Evolutionary conservation across 805 yeast species (phyloP), one percentile per base, ranked within the genome.

Genomic region (Candida glaebosa): DNA sequence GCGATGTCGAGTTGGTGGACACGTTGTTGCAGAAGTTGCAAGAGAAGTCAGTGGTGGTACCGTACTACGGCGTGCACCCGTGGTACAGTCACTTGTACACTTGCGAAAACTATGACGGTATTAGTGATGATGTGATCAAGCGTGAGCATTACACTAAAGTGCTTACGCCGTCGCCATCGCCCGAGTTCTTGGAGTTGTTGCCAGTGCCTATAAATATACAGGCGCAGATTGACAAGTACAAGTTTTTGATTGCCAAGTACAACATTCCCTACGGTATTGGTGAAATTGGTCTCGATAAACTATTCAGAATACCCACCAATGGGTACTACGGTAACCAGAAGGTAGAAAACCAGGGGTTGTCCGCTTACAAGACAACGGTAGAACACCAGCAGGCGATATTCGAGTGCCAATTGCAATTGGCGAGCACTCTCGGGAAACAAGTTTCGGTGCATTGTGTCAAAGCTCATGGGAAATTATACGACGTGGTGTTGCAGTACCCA

Each of bases 241-340:
- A 60, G 16, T 18, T 25, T 2, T 39, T 56, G 14, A 53, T 56
- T n/a, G 40, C 8, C 12, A 50, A 49, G 31, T 34, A 37, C 24
- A 26, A 38, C 8, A 12, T n/a, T 4, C 15, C 35, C 9, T 17
- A 31, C n/a, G 75, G 86, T 9, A 69, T 91, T 7, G 99, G 99
- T 1, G 99, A 91, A 52, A 74, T 88, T n/a, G 99, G 99, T 0
- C 63, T 93, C 2, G 99, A 91, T 58, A 85, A 82, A 58, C 54
- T 78, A 22, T 86, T 87, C 54, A 61, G 86, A 28, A 58, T 90
- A 3, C 95, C 95, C 2, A 51, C 59, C 41, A 65, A 63, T 42
- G 88, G 89, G 2, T 79, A 58, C 53, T 66, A 65, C 43, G 82
- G 82, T 2, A 63, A 67, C 44, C 31, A 37, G 9, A 40, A 40